Evolutionary conservation across 192 early-diverging fungal species (phyloP).

Genomic region (Thamnidium elegans): DNA sequence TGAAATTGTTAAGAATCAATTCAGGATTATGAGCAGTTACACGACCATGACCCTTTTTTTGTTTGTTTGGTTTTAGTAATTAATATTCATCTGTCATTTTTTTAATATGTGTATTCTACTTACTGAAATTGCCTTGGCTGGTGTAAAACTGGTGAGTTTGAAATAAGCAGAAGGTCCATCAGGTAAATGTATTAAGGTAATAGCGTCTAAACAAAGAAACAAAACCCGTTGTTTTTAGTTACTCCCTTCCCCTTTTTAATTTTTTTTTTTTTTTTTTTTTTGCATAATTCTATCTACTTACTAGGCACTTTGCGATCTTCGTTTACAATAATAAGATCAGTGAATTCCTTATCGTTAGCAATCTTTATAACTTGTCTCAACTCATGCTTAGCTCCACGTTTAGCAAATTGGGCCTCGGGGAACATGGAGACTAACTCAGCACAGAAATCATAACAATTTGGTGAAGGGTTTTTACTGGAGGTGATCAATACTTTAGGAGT

Average conservation of each 20-base stretch:
- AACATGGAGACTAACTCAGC: slow-evolving; percentile 88
- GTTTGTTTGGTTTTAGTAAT: not conserved
- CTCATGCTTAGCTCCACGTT: slow-evolving; percentile 82
- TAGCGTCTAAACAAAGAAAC: slow-evolving; percentile 53
- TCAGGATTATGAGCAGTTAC: slow-evolving; percentile 87
- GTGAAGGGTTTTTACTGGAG: slow-evolving; percentile 66
- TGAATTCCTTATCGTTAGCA: slow-evolving; percentile 85
- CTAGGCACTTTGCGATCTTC: slow-evolving; percentile 91
- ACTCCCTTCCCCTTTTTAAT: not conserved
- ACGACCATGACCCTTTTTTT: slow-evolving; percentile 65
- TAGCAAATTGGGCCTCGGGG: slow-evolving; percentile 86
- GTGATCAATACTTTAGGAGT: slow-evolving; percentile 93
- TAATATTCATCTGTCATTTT: not conserved
- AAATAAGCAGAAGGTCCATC: slow-evolving; percentile 97
- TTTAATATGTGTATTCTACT: slow-evolving; percentile 4
- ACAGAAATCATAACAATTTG: slow-evolving; percentile 77
- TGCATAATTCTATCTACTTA: slow-evolving; percentile 35
- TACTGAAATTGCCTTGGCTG: slow-evolving; percentile 70
- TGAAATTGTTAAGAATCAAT: slow-evolving; percentile 97
- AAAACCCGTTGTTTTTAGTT: not conserved
- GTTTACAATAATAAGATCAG: slow-evolving; percentile 91
- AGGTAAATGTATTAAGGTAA: slow-evolving; percentile 94
- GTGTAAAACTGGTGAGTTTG: slow-evolving; percentile 80
- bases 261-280: not conserved
- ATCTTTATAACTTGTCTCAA: slow-evolving; percentile 90